These are phyloP conservation scores for Combretum micranthum DNA, from an alignment of 345 rosid genomes.

Conservation along the genomic window DNA sequence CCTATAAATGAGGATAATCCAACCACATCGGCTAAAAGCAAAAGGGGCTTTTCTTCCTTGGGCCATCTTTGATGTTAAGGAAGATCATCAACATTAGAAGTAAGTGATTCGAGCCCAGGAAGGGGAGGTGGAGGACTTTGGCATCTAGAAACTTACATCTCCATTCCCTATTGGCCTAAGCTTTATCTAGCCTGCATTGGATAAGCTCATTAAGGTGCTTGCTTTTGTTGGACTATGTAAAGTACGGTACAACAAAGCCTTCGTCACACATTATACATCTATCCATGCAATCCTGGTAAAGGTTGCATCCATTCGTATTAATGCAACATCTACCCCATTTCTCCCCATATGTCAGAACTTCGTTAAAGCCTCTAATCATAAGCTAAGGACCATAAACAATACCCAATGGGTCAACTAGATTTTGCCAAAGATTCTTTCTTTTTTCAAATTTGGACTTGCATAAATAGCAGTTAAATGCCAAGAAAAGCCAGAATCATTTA, in stretches of 20 bases:
- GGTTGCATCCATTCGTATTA: neutral
- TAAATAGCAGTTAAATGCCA: neutral
- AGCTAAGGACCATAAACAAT: neutral
- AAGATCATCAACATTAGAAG: neutral
- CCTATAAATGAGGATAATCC: neutral
- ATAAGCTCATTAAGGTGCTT: too few relatives aligned
- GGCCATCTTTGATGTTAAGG: neutral
- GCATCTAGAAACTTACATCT: too few relatives aligned
- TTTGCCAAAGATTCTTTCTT: neutral
- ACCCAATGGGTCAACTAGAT: neutral
- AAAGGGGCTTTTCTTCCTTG: too few relatives aligned
- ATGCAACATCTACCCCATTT: neutral
- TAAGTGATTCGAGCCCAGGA: neutral
- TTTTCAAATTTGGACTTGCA: neutral
- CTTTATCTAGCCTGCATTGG: too few relatives aligned
- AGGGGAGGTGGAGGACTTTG: too few relatives aligned
- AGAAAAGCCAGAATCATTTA: neutral
- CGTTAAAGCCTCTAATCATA: neutral
- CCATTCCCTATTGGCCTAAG: too few relatives aligned
- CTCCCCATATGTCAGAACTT: neutral
- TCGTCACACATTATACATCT: too few relatives aligned
- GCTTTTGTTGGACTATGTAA: too few relatives aligned
- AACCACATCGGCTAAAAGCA: slow-evolving; percentile 1
- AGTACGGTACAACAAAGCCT: too few relatives aligned
- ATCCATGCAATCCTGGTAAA: too few relatives aligned